Percentiles rank a stretch among this genome's conserved stretches.
These are phyloP conservation scores for Eucalyptus sp. DNA, from an alignment of 345 rosid species.

Conservation along the genomic window DNA sequence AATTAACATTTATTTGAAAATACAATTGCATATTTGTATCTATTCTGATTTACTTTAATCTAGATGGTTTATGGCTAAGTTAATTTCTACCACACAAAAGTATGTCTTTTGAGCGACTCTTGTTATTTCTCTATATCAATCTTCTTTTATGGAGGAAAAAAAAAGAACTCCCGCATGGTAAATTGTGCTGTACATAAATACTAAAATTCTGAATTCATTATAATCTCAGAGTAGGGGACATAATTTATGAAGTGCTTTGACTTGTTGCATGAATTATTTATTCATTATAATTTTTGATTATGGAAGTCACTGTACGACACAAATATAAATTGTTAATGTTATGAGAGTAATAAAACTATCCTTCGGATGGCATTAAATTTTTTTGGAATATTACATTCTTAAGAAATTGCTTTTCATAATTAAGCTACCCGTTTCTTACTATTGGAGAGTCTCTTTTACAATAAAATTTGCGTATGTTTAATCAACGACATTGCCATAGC, in stretches of 20 bases:
- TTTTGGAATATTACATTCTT: neutral
- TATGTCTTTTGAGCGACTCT: neutral
- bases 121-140: neutral
- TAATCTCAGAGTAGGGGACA: neutral
- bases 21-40: too few species aligned
- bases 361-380: neutral
- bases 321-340: too few species aligned
- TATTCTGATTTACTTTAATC: neutral
- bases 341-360: neutral
- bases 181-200: neutral
- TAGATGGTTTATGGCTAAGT: neutral
- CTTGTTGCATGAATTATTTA: too few species aligned
- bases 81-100: neutral
- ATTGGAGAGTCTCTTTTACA: too few species aligned
- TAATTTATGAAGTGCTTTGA: neutral
- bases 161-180: neutral
- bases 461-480: too few species aligned
- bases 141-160: neutral
- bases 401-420: neutral
- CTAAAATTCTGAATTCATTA: neutral
- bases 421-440: fast-evolving
- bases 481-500: fast-evolving
- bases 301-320: neutral
- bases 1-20: too few species aligned
- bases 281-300: neutral